A percentile compares a stretch with the other conserved stretches of the same genome.
These are phyloP conservation scores for Sporothrix humicola DNA, from an alignment of 2,329 filamentous ascomycete genomes.

Conservation along the genomic window DNA sequence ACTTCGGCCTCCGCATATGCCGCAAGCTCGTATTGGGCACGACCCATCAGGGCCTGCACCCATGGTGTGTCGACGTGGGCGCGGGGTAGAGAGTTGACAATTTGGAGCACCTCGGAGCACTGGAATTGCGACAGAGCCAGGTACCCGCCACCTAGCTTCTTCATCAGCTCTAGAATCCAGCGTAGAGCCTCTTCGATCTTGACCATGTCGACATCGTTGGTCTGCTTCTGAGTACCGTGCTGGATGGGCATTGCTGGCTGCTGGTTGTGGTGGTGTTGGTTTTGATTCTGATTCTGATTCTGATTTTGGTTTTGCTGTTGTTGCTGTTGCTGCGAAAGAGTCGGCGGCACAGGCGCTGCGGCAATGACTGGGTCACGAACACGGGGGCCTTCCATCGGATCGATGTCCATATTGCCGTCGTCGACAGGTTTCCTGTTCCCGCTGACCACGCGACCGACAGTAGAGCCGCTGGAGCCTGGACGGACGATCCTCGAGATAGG, in stretches of 20 bases:
- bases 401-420: constrained; percentile 70
- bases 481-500: constrained; percentile 70
- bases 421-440: constrained; percentile 81
- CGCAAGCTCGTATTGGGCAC: constrained; percentile 88
- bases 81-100: constrained; percentile 72
- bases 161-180: constrained; percentile 79
- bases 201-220: constrained; percentile 58
- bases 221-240: constrained; percentile 45
- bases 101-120: constrained; percentile 75
- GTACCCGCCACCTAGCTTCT: constrained; percentile 81
- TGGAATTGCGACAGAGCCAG: constrained; percentile 79
- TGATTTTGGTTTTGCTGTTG: constrained; percentile 23
- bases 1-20: constrained; percentile 86
- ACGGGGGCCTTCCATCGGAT: constrained; percentile 63
- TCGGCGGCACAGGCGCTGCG: background rate
- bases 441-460: constrained; percentile 84
- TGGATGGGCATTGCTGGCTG: background rate
- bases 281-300: constrained; percentile 19
- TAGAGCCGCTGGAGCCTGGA: constrained; percentile 68
- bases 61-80: constrained; percentile 88
- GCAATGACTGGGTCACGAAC: constrained; percentile 33
- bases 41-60: constrained; percentile 89
- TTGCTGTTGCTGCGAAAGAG: constrained; percentile 33
- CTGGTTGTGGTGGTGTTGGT: constrained; percentile 14
- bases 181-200: constrained; percentile 77